Evolutionary conservation across 768 basidiomycete species (phyloP).

Genomic region (Baorangia bicolor): DNA sequence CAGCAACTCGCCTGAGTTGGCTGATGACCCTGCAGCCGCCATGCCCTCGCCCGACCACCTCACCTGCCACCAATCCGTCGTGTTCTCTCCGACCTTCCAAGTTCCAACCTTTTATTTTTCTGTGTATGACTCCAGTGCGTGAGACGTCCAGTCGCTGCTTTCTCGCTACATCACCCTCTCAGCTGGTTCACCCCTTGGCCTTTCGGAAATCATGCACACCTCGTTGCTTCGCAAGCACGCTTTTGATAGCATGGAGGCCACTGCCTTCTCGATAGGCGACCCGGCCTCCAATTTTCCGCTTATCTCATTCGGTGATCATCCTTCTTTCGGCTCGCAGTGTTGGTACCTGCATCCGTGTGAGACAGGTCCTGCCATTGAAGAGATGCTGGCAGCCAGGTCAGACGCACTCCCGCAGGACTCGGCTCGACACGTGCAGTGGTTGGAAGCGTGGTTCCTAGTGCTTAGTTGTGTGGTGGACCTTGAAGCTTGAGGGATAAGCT

Average conservation of each 20-base stretch:
- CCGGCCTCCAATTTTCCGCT: slow-evolving; percentile 64
- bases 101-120: slow-evolving; percentile 87
- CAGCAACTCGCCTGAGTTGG: slow-evolving; percentile 16
- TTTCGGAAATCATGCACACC: slow-evolving; percentile 55
- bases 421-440: slow-evolving; percentile 38
- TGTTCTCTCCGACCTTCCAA: slow-evolving; percentile 74
- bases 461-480: slow-evolving; percentile 64
- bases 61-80: slow-evolving; percentile 62
- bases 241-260: slow-evolving; percentile 43
- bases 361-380: slow-evolving; percentile 60
- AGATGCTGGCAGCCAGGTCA: slow-evolving; percentile 55
- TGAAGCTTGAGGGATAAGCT: slow-evolving; percentile 36
- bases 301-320: slow-evolving; percentile 87
- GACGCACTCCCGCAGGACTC: slow-evolving; percentile 10
- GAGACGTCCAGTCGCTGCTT: slow-evolving; percentile 9
- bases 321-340: slow-evolving; percentile 64
- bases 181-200: slow-evolving; percentile 66
- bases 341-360: slow-evolving; percentile 93
- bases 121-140: slow-evolving; percentile 67
- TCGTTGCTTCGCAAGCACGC: slow-evolving; percentile 56
- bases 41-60: slow-evolving; percentile 33
- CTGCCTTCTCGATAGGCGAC: slow-evolving; percentile 54
- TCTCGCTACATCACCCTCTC: slow-evolving; percentile 15
- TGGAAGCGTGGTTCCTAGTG: slow-evolving; percentile 80
- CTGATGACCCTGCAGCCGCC: slow-evolving; percentile 42